These are phyloP conservation scores for Coprinopsis cinerea DNA, from an alignment of 768 basidiomycete genomes.

Conservation along the genomic window DNA sequence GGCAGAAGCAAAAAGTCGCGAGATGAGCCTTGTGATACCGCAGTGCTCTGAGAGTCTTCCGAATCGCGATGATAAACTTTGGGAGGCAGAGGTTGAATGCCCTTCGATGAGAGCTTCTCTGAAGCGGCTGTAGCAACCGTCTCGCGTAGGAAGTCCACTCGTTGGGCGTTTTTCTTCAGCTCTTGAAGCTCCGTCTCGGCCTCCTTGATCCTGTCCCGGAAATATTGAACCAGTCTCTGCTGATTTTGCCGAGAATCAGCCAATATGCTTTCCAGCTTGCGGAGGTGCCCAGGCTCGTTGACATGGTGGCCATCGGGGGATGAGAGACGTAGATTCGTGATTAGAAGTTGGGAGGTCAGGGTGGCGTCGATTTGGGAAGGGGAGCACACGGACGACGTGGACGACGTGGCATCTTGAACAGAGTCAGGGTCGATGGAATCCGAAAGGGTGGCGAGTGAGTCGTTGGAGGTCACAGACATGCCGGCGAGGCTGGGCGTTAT, in stretches of 20 bases:
- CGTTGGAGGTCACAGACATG: conserved; percentile 7
- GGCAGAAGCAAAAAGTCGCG: conserved; percentile 3
- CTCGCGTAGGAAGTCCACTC: conserved; percentile 38
- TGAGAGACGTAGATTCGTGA: conserved; percentile 49
- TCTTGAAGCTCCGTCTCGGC: conserved; percentile 42
- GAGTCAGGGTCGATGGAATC: conserved; percentile 21
- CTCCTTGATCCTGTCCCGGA: conserved; percentile 50
- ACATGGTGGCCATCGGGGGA: conserved; percentile 36
- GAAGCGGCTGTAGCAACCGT: conserved; percentile 38
- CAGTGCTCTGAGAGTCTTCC: conserved; percentile 59
- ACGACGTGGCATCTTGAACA: conserved; percentile 24
- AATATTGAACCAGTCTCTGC: conserved; percentile 40
- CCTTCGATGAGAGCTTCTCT: conserved; percentile 33
- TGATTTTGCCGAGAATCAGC: conserved; percentile 43
- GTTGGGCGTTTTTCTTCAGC: conserved; percentile 38
- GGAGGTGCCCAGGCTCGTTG: conserved; percentile 31
- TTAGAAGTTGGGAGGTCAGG: conserved; percentile 38
- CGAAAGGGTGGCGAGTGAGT: conserved; percentile 44
- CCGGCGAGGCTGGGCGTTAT: conserved; percentile 41
- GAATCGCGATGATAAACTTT: conserved; percentile 48
- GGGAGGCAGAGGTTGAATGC: conserved; percentile 24
- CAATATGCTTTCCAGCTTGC: conserved; percentile 39
- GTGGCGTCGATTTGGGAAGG: conserved; percentile 41
- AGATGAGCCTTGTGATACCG: conserved; percentile 30
- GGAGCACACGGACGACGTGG: conserved; percentile 32